Conservation (phyloP, 148 eudicot species). For the Cornus controversa region DNA sequence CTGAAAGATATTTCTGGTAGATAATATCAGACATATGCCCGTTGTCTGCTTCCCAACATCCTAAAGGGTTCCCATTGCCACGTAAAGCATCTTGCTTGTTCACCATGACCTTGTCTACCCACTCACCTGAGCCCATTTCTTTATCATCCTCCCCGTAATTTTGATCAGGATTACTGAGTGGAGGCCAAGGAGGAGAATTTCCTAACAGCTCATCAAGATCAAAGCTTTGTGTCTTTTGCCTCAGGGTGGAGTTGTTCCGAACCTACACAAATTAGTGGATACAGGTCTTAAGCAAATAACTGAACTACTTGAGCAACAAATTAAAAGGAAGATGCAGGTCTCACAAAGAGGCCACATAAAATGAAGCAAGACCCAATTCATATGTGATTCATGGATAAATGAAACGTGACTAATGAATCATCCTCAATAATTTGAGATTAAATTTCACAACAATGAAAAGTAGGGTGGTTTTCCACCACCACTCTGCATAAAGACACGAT, state of each 20-base stretch:
- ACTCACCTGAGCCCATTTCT: conserved; percentile 79
- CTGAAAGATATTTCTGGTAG: conserved; percentile 67
- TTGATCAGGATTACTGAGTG: conserved; percentile 51
- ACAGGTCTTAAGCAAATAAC: not conserved
- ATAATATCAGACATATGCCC: conserved; percentile 47
- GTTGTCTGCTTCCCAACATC: conserved; percentile 54
- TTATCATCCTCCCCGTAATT: conserved; percentile 58
- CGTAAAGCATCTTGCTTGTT: conserved; percentile 72
- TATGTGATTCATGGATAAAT: not conserved
- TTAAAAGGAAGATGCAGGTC: not conserved
- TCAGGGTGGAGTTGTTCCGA: conserved; percentile 37
- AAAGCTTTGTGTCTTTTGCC: conserved; percentile 69
- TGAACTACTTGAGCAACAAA: not conserved
- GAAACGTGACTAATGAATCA: too few relatives aligned
- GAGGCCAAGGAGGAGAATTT: conserved; percentile 94
- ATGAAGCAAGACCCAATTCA: not conserved
- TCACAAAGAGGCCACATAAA: not conserved
- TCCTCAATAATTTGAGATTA: too few relatives aligned
- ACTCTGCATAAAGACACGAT: too few relatives aligned
- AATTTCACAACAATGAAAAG: too few relatives aligned
- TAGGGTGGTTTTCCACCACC: too few relatives aligned
- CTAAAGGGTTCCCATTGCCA: conserved; percentile 40
- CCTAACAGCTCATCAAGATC: conserved; percentile 84
- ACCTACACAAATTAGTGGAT: conserved; percentile 37
- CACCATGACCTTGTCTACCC: conserved; percentile 99